phyloP scores from a whole-genome alignment of 257 asterid species.

The Phtheirospermum japonicum region DNA sequence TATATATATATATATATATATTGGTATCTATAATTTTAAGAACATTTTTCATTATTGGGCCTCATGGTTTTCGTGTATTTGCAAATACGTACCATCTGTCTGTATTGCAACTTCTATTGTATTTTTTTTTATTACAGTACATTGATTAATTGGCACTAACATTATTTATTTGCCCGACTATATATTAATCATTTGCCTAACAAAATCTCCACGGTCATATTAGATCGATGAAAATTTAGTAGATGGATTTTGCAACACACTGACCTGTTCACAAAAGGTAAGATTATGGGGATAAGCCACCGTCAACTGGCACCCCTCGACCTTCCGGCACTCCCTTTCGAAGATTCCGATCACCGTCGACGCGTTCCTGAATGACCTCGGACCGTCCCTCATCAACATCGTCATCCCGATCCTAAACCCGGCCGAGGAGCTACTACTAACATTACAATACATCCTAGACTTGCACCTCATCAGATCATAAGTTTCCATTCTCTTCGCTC shows the following conservation, averaged over 20 bases:
- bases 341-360: slow-evolving; percentile 50
- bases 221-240: too few relatives aligned
- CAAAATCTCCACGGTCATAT: too few relatives aligned
- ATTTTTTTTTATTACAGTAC: too few relatives aligned
- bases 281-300: slow-evolving; percentile 65
- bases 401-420: slow-evolving; percentile 53
- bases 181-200: not conserved
- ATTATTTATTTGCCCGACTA: too few relatives aligned
- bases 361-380: slow-evolving; percentile 60
- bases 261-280: slow-evolving; percentile 68
- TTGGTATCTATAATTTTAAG: too few relatives aligned
- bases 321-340: slow-evolving; percentile 47
- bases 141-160: not conserved
- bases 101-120: too few relatives aligned
- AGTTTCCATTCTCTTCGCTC: slow-evolving; percentile 47
- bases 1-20: too few relatives aligned
- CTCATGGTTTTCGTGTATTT: not conserved
- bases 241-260: not conserved
- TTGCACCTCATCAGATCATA: slow-evolving; percentile 65
- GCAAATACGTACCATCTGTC: too few relatives aligned
- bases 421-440: slow-evolving; percentile 21
- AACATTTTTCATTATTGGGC: too few relatives aligned
- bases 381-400: slow-evolving; percentile 59
- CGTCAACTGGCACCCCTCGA: slow-evolving; percentile 52
- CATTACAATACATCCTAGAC: slow-evolving; percentile 53